phyloP scores from a whole-genome alignment of 2,329 filamentous ascomycete genomes.

The Beauveria sp. region DNA sequence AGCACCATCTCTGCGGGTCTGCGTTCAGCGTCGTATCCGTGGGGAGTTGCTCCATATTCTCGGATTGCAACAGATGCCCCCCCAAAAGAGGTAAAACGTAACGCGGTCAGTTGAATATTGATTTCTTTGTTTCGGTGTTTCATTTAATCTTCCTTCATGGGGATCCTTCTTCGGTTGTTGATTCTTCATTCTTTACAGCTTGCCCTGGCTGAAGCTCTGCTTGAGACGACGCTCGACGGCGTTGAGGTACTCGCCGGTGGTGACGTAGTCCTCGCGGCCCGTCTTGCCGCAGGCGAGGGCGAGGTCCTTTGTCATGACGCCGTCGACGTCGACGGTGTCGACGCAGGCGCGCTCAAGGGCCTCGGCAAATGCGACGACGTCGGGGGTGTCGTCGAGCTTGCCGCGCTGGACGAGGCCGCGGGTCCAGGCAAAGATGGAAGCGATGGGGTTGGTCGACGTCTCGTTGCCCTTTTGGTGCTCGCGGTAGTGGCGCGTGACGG shows the following conservation, averaged over 20 bases:
- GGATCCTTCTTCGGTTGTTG: background rate
- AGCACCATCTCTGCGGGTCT: conserved; percentile 1
- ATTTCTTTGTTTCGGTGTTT: background rate
- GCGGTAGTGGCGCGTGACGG: conserved; percentile 95
- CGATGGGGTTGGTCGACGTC: conserved; percentile 97
- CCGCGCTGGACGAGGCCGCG: conserved; percentile 89
- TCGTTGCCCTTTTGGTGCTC: conserved; percentile 97
- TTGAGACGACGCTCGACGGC: conserved; percentile 89
- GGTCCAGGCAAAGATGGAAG: conserved; percentile 98
- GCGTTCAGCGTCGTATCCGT: background rate
- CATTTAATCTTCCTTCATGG: no score
- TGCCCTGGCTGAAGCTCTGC: conserved; percentile 62
- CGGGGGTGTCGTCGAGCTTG: conserved; percentile 85
- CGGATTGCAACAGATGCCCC: no score
- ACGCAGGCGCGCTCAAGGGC: conserved; percentile 86
- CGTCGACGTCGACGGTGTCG: conserved; percentile 87
- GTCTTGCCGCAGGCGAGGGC: conserved; percentile 92
- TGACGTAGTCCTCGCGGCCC: conserved; percentile 77
- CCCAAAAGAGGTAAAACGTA: background rate
- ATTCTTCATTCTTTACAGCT: conserved; percentile 47
- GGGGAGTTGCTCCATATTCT: background rate
- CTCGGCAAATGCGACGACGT: conserved; percentile 86
- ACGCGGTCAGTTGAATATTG: background rate
- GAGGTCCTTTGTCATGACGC: conserved; percentile 98
- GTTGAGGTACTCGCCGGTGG: conserved; percentile 82